These are phyloP conservation scores for Adansonia madagascariensis DNA, from an alignment of 441 rosid genomes.

Conservation along the genomic window DNA sequence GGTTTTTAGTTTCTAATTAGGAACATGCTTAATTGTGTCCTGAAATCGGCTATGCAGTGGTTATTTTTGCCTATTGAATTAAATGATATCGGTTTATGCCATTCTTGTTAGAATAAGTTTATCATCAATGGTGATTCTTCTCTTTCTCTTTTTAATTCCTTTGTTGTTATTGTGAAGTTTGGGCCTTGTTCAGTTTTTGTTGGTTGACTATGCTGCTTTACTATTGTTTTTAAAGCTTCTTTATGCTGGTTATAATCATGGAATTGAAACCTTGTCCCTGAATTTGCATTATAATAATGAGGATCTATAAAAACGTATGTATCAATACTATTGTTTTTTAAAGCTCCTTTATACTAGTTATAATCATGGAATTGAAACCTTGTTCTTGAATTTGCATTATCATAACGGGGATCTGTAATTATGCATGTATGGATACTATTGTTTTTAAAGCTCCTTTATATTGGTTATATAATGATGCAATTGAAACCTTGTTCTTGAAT, in stretches of 20 bases:
- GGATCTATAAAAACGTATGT: neutral
- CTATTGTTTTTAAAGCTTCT: neutral
- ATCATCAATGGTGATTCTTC: neutral
- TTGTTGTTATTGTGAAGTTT: neutral
- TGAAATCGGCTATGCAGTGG: neutral
- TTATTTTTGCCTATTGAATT: neutral
- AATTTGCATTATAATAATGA: neutral
- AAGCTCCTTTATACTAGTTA: no score
- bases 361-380: neutral
- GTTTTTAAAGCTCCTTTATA: neutral
- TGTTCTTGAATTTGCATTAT: constrained; percentile 11
- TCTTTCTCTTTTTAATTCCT: neutral
- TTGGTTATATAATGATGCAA: neutral
- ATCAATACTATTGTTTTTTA: neutral
- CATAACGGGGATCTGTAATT: neutral
- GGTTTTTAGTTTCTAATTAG: neutral
- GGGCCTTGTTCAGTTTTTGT: neutral
- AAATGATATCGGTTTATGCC: neutral
- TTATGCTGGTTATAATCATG: neutral
- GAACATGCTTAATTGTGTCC: neutral
- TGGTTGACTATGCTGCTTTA: neutral
- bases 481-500: constrained; percentile 3
- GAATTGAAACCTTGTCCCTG: neutral
- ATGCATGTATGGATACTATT: neutral
- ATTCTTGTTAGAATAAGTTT: neutral